phyloP scores from a whole-genome alignment of 2,329 filamentous ascomycete species.

The Madurella mycetomatis region DNA sequence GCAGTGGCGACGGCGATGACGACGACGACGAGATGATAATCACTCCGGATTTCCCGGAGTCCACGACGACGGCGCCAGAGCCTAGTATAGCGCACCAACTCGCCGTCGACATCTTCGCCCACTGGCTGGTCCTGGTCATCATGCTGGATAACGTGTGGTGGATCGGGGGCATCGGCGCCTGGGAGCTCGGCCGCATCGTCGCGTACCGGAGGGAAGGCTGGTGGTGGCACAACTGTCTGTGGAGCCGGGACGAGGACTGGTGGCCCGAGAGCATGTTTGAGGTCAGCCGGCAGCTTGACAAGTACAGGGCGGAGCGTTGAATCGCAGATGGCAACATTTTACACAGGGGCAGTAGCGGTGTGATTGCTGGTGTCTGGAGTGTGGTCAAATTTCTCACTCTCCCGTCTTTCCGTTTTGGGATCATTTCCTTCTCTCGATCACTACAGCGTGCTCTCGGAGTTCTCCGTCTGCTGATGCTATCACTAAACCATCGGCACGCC shows the following conservation, averaged over 20 bases:
- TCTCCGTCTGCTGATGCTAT: too few species aligned
- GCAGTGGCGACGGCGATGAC: too few species aligned
- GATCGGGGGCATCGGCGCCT: slow-evolving; percentile 34
- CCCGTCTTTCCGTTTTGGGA: too few species aligned
- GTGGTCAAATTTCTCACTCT: too few species aligned
- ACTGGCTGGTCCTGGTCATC: slow-evolving; percentile 37
- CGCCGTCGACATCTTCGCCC: slow-evolving; percentile 36
- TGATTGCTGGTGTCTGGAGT: too few species aligned
- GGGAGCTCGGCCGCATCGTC: slow-evolving; percentile 32
- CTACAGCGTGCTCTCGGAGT: too few species aligned
- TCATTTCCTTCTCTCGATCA: too few species aligned
- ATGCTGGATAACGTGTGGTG: slow-evolving; percentile 39
- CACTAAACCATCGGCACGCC: too few species aligned
- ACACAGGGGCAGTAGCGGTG: too few species aligned
- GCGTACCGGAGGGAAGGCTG: slow-evolving; percentile 8
- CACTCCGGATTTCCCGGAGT: neutral
- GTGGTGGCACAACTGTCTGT: slow-evolving; percentile 13
- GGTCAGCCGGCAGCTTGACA: slow-evolving; percentile 20
- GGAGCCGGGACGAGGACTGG: slow-evolving; percentile 26
- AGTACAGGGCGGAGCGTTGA: slow-evolving; percentile 4
- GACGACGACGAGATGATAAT: neutral
- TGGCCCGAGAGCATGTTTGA: slow-evolving; percentile 36
- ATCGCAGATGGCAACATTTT: too few species aligned
- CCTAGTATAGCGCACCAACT: slow-evolving; percentile 21
- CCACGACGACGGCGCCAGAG: neutral